phyloP scores from a whole-genome alignment of 441 rosid species.

The Sinapis alba region DNA sequence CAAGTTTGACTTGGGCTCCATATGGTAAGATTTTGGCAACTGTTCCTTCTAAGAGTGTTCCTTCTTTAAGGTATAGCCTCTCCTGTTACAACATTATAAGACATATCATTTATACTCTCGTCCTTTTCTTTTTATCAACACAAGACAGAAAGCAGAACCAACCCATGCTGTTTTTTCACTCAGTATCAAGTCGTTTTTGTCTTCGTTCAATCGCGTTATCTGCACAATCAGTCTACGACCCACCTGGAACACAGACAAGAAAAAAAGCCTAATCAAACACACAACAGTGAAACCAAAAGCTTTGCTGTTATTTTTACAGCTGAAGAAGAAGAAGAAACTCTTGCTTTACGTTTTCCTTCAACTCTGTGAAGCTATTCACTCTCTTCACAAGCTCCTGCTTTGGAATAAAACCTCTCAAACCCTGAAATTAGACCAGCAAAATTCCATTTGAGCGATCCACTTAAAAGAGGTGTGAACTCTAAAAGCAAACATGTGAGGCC shows the following conservation, averaged over 20 bases:
- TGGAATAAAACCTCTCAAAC: conserved; percentile 89
- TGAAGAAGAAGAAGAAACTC: conserved; percentile 33
- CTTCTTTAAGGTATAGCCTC: conserved; percentile 74
- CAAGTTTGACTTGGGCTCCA: conserved; percentile 89
- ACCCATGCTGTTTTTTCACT: conserved; percentile 92
- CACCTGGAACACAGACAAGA: conserved; percentile 49
- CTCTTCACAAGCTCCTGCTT: conserved; percentile 74
- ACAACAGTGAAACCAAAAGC: not conserved
- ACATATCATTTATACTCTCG: conserved; percentile 18
- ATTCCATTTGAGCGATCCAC: no score
- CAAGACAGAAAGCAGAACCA: conserved; percentile 29
- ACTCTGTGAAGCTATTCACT: conserved; percentile 77
- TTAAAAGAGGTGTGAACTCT: not conserved
- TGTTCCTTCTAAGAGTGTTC: conserved; percentile 84
- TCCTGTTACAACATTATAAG: conserved; percentile 52
- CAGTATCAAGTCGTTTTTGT: conserved; percentile 77
- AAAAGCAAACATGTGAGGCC: conserved; percentile 11
- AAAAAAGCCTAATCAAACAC: conserved; percentile 19
- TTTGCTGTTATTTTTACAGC: not conserved
- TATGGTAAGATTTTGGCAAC: conserved; percentile 76
- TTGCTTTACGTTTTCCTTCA: conserved; percentile 82
- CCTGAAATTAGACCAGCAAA: conserved; percentile 53
- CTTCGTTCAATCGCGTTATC: conserved; percentile 67
- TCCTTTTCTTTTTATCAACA: not conserved
- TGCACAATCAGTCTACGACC: conserved; percentile 58